Percentiles rank a stretch among this genome's conserved stretches.
phyloP scores from a whole-genome alignment of 768 basidiomycete species.

The Serendipita sp. region DNA sequence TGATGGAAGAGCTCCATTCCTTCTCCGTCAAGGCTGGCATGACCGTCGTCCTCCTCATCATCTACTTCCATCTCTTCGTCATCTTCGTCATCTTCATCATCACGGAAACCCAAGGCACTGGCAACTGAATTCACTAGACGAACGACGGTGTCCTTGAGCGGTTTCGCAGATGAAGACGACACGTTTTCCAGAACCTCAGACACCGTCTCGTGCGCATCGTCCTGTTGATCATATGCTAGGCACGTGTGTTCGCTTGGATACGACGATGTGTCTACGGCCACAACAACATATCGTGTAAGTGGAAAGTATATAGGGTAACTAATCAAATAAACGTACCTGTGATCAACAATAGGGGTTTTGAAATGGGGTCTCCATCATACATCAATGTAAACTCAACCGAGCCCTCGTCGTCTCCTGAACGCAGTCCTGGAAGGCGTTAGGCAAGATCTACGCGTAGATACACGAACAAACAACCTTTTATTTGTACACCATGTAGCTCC shows the following conservation, averaged over 20 bases:
- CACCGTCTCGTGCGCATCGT: conserved; percentile 25
- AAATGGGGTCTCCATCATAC: conserved; percentile 20
- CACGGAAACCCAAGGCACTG: conserved; percentile 14
- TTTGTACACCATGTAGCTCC: conserved; percentile 21
- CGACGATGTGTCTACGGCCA: conserved; percentile 42
- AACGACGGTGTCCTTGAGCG: conserved; percentile 31
- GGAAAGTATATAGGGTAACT: background rate
- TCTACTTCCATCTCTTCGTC: conserved; percentile 23
- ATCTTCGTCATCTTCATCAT: conserved; percentile 22
- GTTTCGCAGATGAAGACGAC: conserved; percentile 24
- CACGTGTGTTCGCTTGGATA: conserved; percentile 45
- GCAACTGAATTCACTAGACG: conserved; percentile 25
- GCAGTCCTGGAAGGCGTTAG: conserved; percentile 24
- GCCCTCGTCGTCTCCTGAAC: conserved; percentile 46
- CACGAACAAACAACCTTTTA: conserved; percentile 24
- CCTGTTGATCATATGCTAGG: conserved; percentile 38
- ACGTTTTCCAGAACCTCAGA: conserved; percentile 30
- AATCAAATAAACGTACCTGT: conserved; percentile 25
- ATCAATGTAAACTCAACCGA: conserved; percentile 34
- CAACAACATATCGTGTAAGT: background rate
- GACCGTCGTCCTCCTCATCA: conserved; percentile 22
- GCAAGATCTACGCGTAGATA: background rate
- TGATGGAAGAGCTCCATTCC: conserved; percentile 12
- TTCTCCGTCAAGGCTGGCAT: conserved; percentile 18
- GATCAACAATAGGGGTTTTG: conserved; percentile 29